Base-by-base conservation (phyloP, 169 alveolate genomes). In the Eimeria necatrix region DNA sequence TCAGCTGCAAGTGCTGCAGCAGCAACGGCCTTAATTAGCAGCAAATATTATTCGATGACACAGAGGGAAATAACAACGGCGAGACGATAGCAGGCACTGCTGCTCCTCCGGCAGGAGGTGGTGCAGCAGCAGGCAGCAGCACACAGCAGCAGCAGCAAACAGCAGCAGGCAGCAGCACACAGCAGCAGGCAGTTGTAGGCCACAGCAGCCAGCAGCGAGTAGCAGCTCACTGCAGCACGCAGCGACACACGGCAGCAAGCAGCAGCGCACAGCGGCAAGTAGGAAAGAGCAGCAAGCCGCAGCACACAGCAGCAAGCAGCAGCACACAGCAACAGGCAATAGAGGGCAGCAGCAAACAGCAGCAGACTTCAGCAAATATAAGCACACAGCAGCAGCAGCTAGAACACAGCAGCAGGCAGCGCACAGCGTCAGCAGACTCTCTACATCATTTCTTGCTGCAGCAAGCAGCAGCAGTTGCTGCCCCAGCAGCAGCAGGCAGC, bases 401-500 rank as follows among this genome's bases (percentile, higher is more conserved):
- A 24, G 32, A 60, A 10, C 73, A 60, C 73, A 7, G 52, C 51
- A 70, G 81, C 51, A n/a, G 81, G 49, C n/a, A n/a, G n/a, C n/a
- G n/a, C n/a, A n/a, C n/a, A n/a, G n/a, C n/a, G n/a, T n/a, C n/a
- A n/a, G n/a, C n/a, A n/a, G n/a, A n/a, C n/a, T 48, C 14, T 3
- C 81, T 5, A 48, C 81, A 24, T 26, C 81, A 3, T 26, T 48
- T 16, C 49, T 12, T 4, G 81, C 81, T 9, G 81, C 81, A 8
- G 73, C 73, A 60, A 60, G n/a, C 73, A 60, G 22, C 73, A 60
- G n/a, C 22, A 60, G 20, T 24, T 16, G 73, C 73, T 16, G 73
- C 73, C 12, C 14, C 81, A 24, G 81, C 81, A 6, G 59, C 85
- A 74, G 59, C 85, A 74, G 85, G 59, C 85, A 49, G 85, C 85